These are phyloP conservation scores for Pseudocercospora vitis DNA, from an alignment of 2,329 filamentous ascomycete genomes.

Conservation along the genomic window DNA sequence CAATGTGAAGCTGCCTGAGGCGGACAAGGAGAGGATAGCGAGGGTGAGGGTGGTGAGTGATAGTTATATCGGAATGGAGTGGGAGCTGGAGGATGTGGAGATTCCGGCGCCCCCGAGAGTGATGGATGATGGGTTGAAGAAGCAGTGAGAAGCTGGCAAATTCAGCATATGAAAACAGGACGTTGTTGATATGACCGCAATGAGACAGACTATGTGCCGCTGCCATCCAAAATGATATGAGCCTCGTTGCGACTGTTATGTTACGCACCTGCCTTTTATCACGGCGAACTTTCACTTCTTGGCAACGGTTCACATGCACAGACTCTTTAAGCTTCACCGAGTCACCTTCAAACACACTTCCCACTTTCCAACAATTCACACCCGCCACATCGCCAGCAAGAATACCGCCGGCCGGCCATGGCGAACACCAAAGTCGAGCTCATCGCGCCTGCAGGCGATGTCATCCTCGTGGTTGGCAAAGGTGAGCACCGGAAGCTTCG, in stretches of 20 bases:
- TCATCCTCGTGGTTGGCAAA: not conserved
- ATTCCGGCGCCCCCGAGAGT: slow-evolving; percentile 43
- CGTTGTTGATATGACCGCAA: not conserved
- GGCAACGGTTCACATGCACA: not conserved
- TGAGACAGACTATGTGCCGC: not conserved
- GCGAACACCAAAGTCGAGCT: not conserved
- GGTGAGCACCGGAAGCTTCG: not conserved
- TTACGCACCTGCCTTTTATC: not conserved
- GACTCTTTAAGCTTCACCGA: not conserved
- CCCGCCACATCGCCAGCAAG: not conserved
- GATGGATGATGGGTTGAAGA: slow-evolving; percentile 37
- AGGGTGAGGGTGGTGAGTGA: slow-evolving; percentile 81
- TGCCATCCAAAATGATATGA: no score
- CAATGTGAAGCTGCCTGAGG: slow-evolving; percentile 61
- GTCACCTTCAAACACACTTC: not conserved
- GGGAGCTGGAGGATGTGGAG: slow-evolving; percentile 55
- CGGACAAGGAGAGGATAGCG: slow-evolving; percentile 58
- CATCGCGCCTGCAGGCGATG: slow-evolving; percentile 12
- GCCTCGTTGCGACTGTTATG: no score
- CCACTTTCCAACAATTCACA: not conserved
- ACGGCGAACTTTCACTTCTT: not conserved
- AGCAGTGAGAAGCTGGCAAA: slow-evolving; percentile 15
- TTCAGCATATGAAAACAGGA: no score
- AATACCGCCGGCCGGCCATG: not conserved
- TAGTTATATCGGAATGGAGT: slow-evolving; percentile 76